Evolutionary conservation across 345 rosid genomes (phyloP), one percentile per base, ranked within the genome.

Genomic region (Heritiera fomes): DNA sequence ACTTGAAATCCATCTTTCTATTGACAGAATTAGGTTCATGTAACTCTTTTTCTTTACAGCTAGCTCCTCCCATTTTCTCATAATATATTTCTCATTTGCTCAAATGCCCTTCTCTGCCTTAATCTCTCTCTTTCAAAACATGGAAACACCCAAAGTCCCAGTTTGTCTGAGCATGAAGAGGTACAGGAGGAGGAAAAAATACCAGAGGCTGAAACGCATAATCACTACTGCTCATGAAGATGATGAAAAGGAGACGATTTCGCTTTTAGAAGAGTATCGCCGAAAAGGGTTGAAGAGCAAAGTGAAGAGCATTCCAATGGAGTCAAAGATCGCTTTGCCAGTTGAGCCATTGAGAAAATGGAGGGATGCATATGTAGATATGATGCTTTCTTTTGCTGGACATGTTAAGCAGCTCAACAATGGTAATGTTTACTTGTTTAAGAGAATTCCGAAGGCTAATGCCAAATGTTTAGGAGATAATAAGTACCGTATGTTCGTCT

Each of bases 321-420:
- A n/a, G 8, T 34, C 17, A 45, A 45, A 43, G 38, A 10, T 7
- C 7, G 14, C 0, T 38, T 55, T n/a, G 32, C 47, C 50, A 6
- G 28, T 43, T 40, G 67, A 38, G 45, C 69, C 78, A 6, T 61
- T 75, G 45, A 75, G 45, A 20, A 75, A 62, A 75, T 75, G 78
- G 70, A 62, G 78, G 50, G 71, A 75, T 75, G 60, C 71, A 75
- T 75, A 75, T 34, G 69, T 30, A 28, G 69, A 32, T n/a, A n/a
- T n/a, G 45, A 75, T 75, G 78, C 23, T 75, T 75, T 30, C 18
- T 62, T 43, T 75, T 28, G 78, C 78, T 46, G 70, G 38, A 10
- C 56, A 47, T 62, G 5, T 75, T 46, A 7, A n/a, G 12, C 69
- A 28, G 78, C 69, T 63, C 32, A 75, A 63, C 71, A 75, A 30